Evolutionary conservation across 1,284 basidiomycete genomes (phyloP), one percentile per base, ranked within the genome.

Genomic region (Mycosarcoma maydis): DNA sequence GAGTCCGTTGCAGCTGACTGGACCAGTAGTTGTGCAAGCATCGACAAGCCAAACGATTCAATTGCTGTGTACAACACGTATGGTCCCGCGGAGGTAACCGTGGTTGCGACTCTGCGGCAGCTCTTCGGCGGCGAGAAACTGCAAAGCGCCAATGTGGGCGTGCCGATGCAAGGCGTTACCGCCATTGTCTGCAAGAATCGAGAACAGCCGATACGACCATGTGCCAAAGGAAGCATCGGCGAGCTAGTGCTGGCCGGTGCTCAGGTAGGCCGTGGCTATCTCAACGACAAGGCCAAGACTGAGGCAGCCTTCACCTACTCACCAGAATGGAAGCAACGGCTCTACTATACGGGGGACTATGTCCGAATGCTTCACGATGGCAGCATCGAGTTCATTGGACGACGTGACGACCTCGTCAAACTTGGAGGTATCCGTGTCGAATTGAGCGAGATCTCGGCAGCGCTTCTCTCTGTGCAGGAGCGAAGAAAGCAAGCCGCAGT

Each of bases 361-460:
- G 68, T 71, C 22, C 27, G 68, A 17, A 55, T 60, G 54, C 60
- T 77, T 16, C 52, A 66, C 36, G 71, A 78, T 33, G 76, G 73
- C 13, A 72, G 59, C n/a, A 59, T 66, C 52, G 76, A 78, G 43
- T 78, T 75, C 44, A 68, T 78, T 17, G 76, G 76, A 6, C 53
- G 76, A 26, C 62, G 66, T 16, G 76, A 78, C 52, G 76, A 78
- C 42, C 69, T 73, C 7, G 58, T 78, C 65, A 78, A 78, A 50
- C 50, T 78, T n/a, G 68, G 72, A 32, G 76, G 76, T n/a, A 74
- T 77, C 23, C 71, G 76, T 19, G 62, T 76, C 34, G 76, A 78
- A 56, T 48, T 77, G 6, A 58, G 52, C 20, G 76, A 78, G 53
- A 76, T 78, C 19, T 48, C 46, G 11, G 45, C 54, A 4, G 45